Percentiles rank a stretch among this genome's conserved stretches.
Evolutionary conservation across 1,284 basidiomycete genomes (phyloP).

Genomic region (Singerocomus inundabilis): DNA sequence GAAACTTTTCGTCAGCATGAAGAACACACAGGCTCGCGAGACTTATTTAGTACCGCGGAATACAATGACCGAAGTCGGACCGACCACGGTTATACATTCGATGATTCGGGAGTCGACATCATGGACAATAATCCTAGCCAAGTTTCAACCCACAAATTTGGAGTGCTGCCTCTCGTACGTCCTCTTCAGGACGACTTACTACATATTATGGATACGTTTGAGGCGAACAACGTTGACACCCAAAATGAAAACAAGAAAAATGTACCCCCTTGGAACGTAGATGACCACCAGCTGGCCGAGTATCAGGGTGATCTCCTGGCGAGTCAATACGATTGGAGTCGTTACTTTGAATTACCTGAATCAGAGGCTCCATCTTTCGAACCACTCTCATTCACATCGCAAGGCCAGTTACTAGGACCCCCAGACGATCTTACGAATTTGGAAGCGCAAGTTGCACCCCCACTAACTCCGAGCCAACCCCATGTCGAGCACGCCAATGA

Average conservation of each 20-base stretch:
- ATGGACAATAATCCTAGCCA: slow-evolving; percentile 8
- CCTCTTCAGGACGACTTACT: neutral
- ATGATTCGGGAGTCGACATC: slow-evolving; percentile 29
- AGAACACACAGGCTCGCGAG: neutral
- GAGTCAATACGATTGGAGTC: slow-evolving; percentile 23
- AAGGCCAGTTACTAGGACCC: slow-evolving; percentile 11
- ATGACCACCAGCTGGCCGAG: neutral
- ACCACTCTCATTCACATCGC: slow-evolving; percentile 27
- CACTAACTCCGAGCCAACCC: slow-evolving; percentile 5
- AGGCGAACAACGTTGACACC: slow-evolving; percentile 7
- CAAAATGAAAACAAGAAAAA: slow-evolving; percentile 25
- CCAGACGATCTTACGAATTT: slow-evolving; percentile 5
- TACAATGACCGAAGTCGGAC: neutral
- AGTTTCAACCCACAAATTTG: slow-evolving; percentile 6
- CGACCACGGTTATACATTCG: slow-evolving; percentile 11
- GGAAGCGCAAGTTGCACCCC: slow-evolving; percentile 2
- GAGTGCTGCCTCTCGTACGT: neutral
- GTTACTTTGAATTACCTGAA: slow-evolving; percentile 26
- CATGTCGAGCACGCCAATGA: neutral
- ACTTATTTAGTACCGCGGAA: neutral
- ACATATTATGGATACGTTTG: neutral
- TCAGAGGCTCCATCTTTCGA: slow-evolving; percentile 23
- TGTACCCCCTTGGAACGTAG: slow-evolving; percentile 9
- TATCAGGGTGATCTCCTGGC: neutral
- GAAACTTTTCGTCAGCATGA: neutral